Evolutionary conservation across 257 asterid species (phyloP).

Genomic region (Ilex aquifolium): DNA sequence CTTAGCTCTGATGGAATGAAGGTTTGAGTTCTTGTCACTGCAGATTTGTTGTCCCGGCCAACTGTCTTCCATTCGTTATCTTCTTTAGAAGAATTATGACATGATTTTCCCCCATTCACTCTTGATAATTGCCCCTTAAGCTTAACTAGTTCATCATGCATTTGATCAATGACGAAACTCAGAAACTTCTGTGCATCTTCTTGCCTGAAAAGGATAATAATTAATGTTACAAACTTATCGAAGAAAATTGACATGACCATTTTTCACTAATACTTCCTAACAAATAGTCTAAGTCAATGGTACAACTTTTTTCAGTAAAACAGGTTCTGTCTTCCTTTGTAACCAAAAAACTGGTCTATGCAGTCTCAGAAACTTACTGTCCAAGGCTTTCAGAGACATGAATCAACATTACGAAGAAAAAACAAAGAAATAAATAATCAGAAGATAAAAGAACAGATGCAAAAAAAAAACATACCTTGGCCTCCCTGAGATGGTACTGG

Average conservation of each 20-base stretch:
- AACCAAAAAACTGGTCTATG: no score
- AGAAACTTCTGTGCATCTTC: conserved; percentile 96
- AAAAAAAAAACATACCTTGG: conserved; percentile 50
- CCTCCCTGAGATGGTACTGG: conserved; percentile 50
- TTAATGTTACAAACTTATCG: background rate
- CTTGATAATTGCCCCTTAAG: conserved; percentile 53
- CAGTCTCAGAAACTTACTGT: no score
- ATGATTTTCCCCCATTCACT: conserved; percentile 45
- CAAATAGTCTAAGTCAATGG: no score
- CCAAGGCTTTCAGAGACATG: no score
- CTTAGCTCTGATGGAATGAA: conserved; percentile 76
- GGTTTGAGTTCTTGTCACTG: conserved; percentile 79
- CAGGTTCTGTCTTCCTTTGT: no score
- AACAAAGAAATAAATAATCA: background rate
- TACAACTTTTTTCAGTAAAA: no score
- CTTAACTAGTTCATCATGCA: conserved; percentile 88
- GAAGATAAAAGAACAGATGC: conserved; percentile 1
- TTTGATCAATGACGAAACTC: conserved; percentile 75
- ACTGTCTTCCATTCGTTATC: conserved; percentile 98
- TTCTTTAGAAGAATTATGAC: conserved; percentile 62
- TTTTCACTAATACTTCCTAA: no score
- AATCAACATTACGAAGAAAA: no score
- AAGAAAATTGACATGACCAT: no score
- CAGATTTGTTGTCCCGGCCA: conserved; percentile 94
- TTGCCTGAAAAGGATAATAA: conserved; percentile 48